Base-by-base conservation (phyloP, 164 flowering plant genomes). In the Vitis rupestris region DNA sequence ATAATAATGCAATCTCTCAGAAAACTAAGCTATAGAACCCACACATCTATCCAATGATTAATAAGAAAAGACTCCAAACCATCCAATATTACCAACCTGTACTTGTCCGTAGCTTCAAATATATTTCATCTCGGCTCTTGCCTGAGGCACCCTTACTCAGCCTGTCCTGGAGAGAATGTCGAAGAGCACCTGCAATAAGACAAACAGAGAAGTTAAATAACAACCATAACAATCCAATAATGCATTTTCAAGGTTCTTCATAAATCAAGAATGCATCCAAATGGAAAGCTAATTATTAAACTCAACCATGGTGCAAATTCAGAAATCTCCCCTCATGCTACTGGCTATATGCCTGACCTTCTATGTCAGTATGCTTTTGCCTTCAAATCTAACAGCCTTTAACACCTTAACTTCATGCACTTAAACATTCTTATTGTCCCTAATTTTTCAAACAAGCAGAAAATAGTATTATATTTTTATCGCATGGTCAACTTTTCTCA, bases 81-180 rank as follows among this genome's bases (percentile, higher is more conserved):
- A 37, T 37, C 44, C 44, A 37, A 23, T 6, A 37, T 37, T 37
- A 80, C 85, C 53, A 61, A 96, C 99, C 97, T 83, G 99, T 88
- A 81, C 95, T 93, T 17, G 98, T 96, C 5, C 94, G 95, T 50
- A 96, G 87, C 78, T 90, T 96, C 74, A 96, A 72, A 76, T 85
- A 80, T 76, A 96, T 96, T 75, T 93, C 95, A 82, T 96, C 99
- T 27, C 90, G 95, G 65, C 84, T 81, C 83, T 80, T 91, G 55
- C 94, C 85, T 14, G 93, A 75, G 31, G 90, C 78, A 66, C 85
- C 85, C 69, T 90, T 92, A 80, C 99, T 90, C 69, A 96, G 81
- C 74, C 97, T 88, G 68, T 92, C 98, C 76, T 96, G 97, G 47
- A 96, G 85, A 75, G 97, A 91, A 85, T 92, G 99, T 63, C 99